phyloP scores from a whole-genome alignment of 2,329 filamentous ascomycete genomes.

The Xylaria multiplex region DNA sequence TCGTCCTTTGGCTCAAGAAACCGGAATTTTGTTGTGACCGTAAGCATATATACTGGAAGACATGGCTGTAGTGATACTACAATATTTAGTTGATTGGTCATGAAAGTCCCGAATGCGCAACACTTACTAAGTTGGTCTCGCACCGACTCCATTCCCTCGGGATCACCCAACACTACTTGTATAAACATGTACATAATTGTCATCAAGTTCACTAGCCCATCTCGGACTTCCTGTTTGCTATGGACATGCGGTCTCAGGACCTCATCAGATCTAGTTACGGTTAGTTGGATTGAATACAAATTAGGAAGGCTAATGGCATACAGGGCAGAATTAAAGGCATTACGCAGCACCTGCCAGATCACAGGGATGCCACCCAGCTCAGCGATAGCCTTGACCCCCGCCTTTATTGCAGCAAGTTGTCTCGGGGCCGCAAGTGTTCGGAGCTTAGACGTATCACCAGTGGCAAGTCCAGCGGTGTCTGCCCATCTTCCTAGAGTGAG shows the following conservation, averaged over 20 bases:
- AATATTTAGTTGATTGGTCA: conserved; percentile 39
- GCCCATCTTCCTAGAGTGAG: conserved; percentile 76
- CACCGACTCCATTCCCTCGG: conserved; percentile 58
- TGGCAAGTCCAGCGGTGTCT: conserved; percentile 66
- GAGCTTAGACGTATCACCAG: conserved; percentile 56
- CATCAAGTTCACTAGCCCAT: conserved; percentile 71
- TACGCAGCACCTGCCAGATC: conserved; percentile 62
- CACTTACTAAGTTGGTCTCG: conserved; percentile 63
- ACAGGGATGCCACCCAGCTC: conserved; percentile 61
- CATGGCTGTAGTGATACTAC: conserved; percentile 70
- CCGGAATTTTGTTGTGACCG: conserved; percentile 72
- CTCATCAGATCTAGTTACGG: conserved; percentile 58
- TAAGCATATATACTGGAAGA: conserved; percentile 77
- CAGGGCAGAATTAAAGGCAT: conserved; percentile 64
- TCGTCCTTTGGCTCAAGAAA: conserved; percentile 50
- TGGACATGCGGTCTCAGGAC: conserved; percentile 52
- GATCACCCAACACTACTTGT: conserved; percentile 65
- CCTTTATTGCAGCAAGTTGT: conserved; percentile 69
- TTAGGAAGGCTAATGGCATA: conserved; percentile 47
- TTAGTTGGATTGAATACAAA: conserved; percentile 47
- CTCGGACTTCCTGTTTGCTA: conserved; percentile 63
- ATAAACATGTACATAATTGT: conserved; percentile 70
- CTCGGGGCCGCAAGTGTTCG: conserved; percentile 61
- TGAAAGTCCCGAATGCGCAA: conserved; percentile 4
- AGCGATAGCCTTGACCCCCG: conserved; percentile 62